phyloP scores from a whole-genome alignment of 1,139 yeast species.

The Hansenula lynferdii region DNA sequence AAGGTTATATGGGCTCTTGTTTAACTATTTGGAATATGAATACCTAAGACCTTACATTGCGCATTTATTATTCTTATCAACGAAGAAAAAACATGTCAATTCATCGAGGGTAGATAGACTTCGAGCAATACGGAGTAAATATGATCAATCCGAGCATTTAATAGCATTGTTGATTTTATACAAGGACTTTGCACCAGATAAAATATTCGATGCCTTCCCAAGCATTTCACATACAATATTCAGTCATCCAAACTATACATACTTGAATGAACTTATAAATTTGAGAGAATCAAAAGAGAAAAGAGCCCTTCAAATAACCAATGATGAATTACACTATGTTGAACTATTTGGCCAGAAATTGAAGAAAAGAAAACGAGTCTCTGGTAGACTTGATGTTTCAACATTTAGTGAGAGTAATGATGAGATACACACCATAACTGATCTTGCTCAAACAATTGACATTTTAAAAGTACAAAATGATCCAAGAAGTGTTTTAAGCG shows the following conservation, averaged over 20 bases:
- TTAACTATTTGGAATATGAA: slow-evolving; percentile 40
- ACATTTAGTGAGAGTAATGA: slow-evolving; percentile 2
- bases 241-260: slow-evolving; percentile 23
- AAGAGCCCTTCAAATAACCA: background rate
- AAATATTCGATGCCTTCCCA: slow-evolving; percentile 23
- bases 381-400: slow-evolving; percentile 4
- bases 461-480: slow-evolving; percentile 11
- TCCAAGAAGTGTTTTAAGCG: background rate
- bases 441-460: slow-evolving; percentile 17
- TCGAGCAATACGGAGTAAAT: slow-evolving; percentile 28
- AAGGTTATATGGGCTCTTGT: slow-evolving; percentile 31
- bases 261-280: slow-evolving; percentile 6
- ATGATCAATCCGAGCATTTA: slow-evolving; percentile 29
- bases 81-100: slow-evolving; percentile 29
- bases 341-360: slow-evolving; percentile 12
- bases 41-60: slow-evolving; percentile 38
- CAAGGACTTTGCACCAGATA: slow-evolving; percentile 24
- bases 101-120: slow-evolving; percentile 32
- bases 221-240: slow-evolving; percentile 22
- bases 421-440: slow-evolving; percentile 14
- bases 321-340: slow-evolving; percentile 5
- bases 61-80: slow-evolving; percentile 34
- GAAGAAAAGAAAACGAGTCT: slow-evolving; percentile 11
- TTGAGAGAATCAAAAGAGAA: slow-evolving; percentile 3
- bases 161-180: slow-evolving; percentile 26